Evolutionary conservation across 306 rosid genomes (phyloP), one percentile per base, ranked within the genome.

Genomic region (Cicer chorassanicum): DNA sequence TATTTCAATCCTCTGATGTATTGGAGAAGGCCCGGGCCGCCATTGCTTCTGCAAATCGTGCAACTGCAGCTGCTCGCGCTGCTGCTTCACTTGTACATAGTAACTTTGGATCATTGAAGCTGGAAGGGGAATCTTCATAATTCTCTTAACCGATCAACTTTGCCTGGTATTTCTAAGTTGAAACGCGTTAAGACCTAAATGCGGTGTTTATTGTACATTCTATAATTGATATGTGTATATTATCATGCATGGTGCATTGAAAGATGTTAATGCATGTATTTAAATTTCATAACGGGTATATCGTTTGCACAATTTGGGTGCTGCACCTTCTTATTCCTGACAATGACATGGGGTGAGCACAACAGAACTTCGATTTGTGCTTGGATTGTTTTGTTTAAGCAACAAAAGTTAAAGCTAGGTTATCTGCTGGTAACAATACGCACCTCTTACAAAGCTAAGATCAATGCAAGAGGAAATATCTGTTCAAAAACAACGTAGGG

Each of bases 1-100:
- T 78, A 72, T 68, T 77, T 29, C 87, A 77, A 60, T 76, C 96
- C 42, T 72, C 85, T 10, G 92, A 90, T 72, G 80, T 89, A 75
- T 68, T 94, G 51, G 92, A 87, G 77, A 92, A 85, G 88, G 99
- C 99, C 48, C 89, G 86, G 59, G 90, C 85, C 15, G 97, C 99
- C 76, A 90, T 94, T 75, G 93, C 97, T 43, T 84, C 86, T 44
- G 99, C 99, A 2, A 89, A 94, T 73, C 95, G 88, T 5, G 99
- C 97, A 59, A 40, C 96, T n/a, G 89, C 93, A 6, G 87, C 89
- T 70, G 99, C 97, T 65, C 93, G 89, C 3, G 88, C 87, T 13
- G 99, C 99, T 18, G 91, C 97, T 0, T 87, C 84, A 29, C 87
- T 94, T 64, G 96, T 68, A 4, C 82, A 85, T 65, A 78, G 67